Conservation (phyloP, 2,329 filamentous ascomycete genomes). For the Stachybotrys chartarum region DNA sequence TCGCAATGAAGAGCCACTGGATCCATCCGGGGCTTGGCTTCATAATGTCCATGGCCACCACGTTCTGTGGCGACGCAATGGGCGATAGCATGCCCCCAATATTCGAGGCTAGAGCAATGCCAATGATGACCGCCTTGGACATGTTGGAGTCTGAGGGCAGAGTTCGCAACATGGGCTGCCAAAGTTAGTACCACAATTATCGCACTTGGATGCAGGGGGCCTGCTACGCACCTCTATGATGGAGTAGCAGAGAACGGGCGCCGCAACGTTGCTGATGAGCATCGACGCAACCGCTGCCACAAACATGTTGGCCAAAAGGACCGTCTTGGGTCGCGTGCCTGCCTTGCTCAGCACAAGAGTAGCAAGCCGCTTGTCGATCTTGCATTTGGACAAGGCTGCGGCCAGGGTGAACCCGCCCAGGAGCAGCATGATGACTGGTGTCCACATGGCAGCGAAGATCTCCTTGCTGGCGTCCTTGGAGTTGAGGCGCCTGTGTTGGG, state of each 20-base stretch:
- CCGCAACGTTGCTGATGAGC: slow-evolving; percentile 98
- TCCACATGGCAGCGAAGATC: slow-evolving; percentile 97
- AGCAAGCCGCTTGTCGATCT: slow-evolving; percentile 94
- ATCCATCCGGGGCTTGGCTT: slow-evolving; percentile 84
- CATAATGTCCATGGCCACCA: slow-evolving; percentile 96
- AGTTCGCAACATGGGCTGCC: slow-evolving; percentile 83
- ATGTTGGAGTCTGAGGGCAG: slow-evolving; percentile 84
- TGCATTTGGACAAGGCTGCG: slow-evolving; percentile 91
- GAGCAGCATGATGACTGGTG: slow-evolving; percentile 95
- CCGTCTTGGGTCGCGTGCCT: slow-evolving; percentile 80
- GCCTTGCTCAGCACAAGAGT: slow-evolving; percentile 95
- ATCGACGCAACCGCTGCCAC: slow-evolving; percentile 96
- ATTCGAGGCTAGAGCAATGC: slow-evolving; percentile 90
- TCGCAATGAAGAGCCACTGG: slow-evolving; percentile 92
- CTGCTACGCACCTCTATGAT: slow-evolving; percentile 73
- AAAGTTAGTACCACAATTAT: slow-evolving; percentile 5
- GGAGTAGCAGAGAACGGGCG: slow-evolving; percentile 92
- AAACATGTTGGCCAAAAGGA: slow-evolving; percentile 96
- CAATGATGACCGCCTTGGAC: slow-evolving; percentile 90
- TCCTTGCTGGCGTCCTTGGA: slow-evolving; percentile 75
- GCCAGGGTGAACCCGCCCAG: slow-evolving; percentile 95
- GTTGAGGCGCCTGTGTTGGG: slow-evolving; percentile 57
- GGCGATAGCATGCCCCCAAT: slow-evolving; percentile 94
- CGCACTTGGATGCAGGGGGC: background rate
- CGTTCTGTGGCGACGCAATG: slow-evolving; percentile 95